phyloP scores from a whole-genome alignment of 257 asterid species.

The Rehmannia glutinosa region DNA sequence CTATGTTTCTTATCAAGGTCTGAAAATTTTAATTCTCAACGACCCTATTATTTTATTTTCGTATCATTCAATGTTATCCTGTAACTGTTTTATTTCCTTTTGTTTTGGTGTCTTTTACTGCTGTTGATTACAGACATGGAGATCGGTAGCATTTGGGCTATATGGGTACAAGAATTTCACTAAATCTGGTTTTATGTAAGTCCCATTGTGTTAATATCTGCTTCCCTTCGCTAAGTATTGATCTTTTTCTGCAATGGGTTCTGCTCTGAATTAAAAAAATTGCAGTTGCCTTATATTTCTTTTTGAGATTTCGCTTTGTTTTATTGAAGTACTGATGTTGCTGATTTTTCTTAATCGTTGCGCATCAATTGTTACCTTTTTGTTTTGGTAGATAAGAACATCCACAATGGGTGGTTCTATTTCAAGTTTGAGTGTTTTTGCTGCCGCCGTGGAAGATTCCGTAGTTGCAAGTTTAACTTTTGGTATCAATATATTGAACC shows the following conservation, averaged over 20 bases:
- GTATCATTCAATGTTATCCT: not conserved
- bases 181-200: constrained; percentile 68
- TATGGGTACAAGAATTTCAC: constrained; percentile 83
- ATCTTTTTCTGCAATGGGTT: constrained; percentile 1
- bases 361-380: no score
- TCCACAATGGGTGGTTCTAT: no score
- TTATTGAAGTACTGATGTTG: no score
- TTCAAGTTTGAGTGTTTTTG: no score
- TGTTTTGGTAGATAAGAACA: no score
- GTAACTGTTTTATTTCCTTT: not conserved
- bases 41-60: not conserved
- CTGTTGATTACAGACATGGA: constrained; percentile 66
- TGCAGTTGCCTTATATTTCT: not conserved
- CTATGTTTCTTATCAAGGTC: constrained; percentile 80
- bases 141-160: constrained; percentile 63
- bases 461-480: no score
- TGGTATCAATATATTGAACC: no score
- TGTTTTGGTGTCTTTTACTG: not conserved
- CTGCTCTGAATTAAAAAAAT: constrained; percentile 1
- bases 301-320: not conserved
- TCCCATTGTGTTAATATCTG: no score
- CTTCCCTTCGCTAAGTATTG: not conserved
- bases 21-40: not conserved
- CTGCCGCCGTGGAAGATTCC: no score
- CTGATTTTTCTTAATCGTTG: no score